Percentiles rank a stretch among this genome's conserved stretches.
phyloP scores from a whole-genome alignment of 140 eudicot genomes.

The Senecio squalidus region DNA sequence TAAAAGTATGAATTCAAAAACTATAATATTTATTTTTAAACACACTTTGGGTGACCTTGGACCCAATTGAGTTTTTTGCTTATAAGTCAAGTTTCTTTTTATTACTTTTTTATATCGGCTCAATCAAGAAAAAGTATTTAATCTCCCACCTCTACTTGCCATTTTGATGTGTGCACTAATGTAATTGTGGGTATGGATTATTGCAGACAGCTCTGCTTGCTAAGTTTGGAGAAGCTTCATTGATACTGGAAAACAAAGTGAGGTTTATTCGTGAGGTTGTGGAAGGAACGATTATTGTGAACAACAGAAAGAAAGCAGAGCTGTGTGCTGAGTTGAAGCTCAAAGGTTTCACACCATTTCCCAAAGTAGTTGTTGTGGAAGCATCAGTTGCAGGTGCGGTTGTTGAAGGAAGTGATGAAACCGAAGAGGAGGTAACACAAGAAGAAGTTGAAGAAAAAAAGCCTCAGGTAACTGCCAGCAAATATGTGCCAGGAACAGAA shows the following conservation, averaged over 20 bases:
- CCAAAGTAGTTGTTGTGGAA: constrained; percentile 46
- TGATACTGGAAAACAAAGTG: constrained; percentile 69
- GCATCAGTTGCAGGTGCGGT: constrained; percentile 56
- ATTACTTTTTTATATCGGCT: too few species aligned
- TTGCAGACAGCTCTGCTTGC: constrained; percentile 53
- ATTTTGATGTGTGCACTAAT: neutral
- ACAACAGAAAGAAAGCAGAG: constrained; percentile 75
- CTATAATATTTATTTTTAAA: too few species aligned
- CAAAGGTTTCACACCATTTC: constrained; percentile 75
- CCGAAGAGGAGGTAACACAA: constrained; percentile 20
- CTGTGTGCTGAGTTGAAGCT: constrained; percentile 57
- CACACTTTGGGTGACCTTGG: too few species aligned
- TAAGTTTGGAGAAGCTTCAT: constrained; percentile 44
- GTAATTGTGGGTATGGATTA: constrained; percentile 1
- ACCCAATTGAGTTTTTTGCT: too few species aligned
- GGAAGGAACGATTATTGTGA: constrained; percentile 61
- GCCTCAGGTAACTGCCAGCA: constrained; percentile 12
- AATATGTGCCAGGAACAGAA: constrained; percentile 41
- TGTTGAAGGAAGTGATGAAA: constrained; percentile 57
- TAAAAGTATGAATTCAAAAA: too few species aligned
- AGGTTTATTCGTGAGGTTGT: constrained; percentile 78
- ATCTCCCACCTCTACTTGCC: neutral
- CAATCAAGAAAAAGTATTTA: too few species aligned
- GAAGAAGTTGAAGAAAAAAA: constrained; percentile 7
- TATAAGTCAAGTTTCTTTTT: too few species aligned